Base-by-base conservation (phyloP, 371 early-diverging fungal species). In the Synchytrium microbalum region DNA sequence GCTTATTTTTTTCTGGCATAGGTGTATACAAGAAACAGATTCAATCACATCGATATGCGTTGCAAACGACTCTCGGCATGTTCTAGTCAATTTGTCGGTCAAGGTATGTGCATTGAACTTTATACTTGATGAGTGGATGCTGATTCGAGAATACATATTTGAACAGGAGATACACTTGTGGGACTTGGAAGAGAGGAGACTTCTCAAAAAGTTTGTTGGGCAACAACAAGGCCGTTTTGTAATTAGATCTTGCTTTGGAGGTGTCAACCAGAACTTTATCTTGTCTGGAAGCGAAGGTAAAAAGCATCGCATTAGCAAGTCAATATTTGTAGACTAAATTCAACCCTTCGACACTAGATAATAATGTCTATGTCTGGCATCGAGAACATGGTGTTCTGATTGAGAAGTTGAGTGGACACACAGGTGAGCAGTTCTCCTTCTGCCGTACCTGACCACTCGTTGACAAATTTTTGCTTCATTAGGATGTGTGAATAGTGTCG, bases 241-340 rank as follows among this genome's bases (percentile, higher is more conserved):
- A 29, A 92, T 96, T 60, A 85, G 98, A 59, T 93, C 92, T 2
- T 88, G 92, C 10, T 89, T 97, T 74, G 96, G 94, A 3, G 97
- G 97, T 1, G 8, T 67, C 3, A 24, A 62, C 28, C 13, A 57
- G 13, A 68, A 73, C 52, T 82, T 90, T 62, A 88, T 91, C 63
- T 90, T 94, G 66, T 81, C 96, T 10, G 70, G 88, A 1, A 89
- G 91, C 64, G 98, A 97, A 3, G 93, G 93, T 70, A 94, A 95
- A 82, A 90, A 88, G 86, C 68, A 10, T 38, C n/a, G 13, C 28
- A 13, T 62, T 60, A 10, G 62, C 27, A 31, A 25, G 26, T 27
- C 54, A 16, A 62, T 14, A 28, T 25, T 29, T n/a, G 51, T 13
- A n/a, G 14, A 14, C 13, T 13, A 51, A 51, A 13, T 51, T n/a